A percentile compares a stretch with the other conserved stretches of the same genome.
Conservation (phyloP, 2,329 filamentous ascomycete genomes). For the Diaporthe humulicola region DNA sequence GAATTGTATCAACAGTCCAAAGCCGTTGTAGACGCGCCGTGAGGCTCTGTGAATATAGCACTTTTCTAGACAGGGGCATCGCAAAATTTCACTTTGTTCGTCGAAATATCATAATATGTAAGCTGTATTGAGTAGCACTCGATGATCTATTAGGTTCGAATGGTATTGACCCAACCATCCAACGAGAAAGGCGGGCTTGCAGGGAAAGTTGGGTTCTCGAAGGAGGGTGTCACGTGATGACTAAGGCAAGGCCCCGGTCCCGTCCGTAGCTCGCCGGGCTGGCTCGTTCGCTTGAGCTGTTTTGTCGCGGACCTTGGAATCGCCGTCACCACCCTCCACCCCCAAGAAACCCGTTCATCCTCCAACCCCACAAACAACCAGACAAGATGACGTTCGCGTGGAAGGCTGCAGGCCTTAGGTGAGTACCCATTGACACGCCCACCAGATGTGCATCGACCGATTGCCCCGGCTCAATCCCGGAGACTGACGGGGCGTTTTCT, state of each 20-base stretch:
- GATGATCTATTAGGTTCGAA: no score
- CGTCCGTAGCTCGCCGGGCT: slow-evolving; percentile 26
- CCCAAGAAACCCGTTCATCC: slow-evolving; percentile 3
- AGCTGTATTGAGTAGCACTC: background rate
- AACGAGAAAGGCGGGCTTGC: background rate
- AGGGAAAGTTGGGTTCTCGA: background rate
- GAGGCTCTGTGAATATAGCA: slow-evolving; percentile 62
- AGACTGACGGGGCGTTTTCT: slow-evolving; percentile 32
- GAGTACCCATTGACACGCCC: slow-evolving; percentile 60
- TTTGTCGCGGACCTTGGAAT: slow-evolving; percentile 35
- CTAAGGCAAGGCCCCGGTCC: slow-evolving; percentile 20
- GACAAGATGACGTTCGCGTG: slow-evolving; percentile 95
- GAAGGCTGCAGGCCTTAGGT: slow-evolving; percentile 98
- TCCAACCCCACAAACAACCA: slow-evolving; percentile 48
- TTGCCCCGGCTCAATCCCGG: background rate
- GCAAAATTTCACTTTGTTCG: slow-evolving; percentile 34
- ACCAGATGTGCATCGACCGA: slow-evolving; percentile 23
- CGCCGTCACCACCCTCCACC: slow-evolving; percentile 25
- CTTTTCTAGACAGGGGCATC: slow-evolving; percentile 53
- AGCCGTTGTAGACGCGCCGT: slow-evolving; percentile 54
- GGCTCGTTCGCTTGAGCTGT: slow-evolving; percentile 37
- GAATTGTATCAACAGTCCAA: slow-evolving; percentile 58
- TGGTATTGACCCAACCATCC: background rate
- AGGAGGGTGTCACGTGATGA: slow-evolving; percentile 29
- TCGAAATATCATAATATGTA: background rate